Base-by-base conservation (phyloP, 2,329 filamentous ascomycete species). In the Helminthosporium solani region DNA sequence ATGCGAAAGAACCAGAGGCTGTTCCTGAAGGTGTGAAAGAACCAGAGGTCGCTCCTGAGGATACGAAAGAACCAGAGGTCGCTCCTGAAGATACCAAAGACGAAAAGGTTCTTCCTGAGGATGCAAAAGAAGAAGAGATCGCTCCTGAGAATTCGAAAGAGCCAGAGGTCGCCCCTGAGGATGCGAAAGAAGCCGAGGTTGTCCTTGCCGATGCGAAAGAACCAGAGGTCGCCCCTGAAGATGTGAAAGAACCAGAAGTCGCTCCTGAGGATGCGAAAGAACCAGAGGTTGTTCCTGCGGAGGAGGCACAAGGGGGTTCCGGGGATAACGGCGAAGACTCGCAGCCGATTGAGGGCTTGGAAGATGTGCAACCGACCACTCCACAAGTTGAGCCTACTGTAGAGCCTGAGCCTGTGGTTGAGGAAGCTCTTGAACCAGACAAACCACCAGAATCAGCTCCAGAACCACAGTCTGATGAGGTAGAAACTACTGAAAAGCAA, bases 331-430 rank as follows among this genome's bases (percentile, higher is more conserved):
- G 30, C 2, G 14, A 7, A n/a, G 38, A 40, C 7, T 5, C 27
- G 3, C 11, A 14, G 14, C 15, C 40, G 16, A 16, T 34, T 7
- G 41, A 53, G 2, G 47, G 30, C 9, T 30, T 51, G 27, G 48
- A 53, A 18, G 51, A 53, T n/a, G 47, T 53, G 11, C 41, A 53
- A 25, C 51, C 51, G 18, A 47, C 15, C 7, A 50, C 51, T 9
- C 48, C 47, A 23, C 42, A 50, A n/a, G 18, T 27, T 3, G 38
- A 37, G 25, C 30, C 21, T 9, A 21, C 27, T 14, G 21, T 42
- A 30, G 44, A 50, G n/a, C 16, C 30, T 6, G 38, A 37, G 20
- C 30, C 21, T 12, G 28, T 25, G 31, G 28, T 27, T 14, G 40
- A 25, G 16, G 40, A 35, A 21, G 11, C 33, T 5, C 11, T 15